Evolutionary conservation across 495 filamentous ascomycete species (phyloP), one percentile per base, ranked within the genome.

Genomic region (Pseudoneurospora amorphoporcata): DNA sequence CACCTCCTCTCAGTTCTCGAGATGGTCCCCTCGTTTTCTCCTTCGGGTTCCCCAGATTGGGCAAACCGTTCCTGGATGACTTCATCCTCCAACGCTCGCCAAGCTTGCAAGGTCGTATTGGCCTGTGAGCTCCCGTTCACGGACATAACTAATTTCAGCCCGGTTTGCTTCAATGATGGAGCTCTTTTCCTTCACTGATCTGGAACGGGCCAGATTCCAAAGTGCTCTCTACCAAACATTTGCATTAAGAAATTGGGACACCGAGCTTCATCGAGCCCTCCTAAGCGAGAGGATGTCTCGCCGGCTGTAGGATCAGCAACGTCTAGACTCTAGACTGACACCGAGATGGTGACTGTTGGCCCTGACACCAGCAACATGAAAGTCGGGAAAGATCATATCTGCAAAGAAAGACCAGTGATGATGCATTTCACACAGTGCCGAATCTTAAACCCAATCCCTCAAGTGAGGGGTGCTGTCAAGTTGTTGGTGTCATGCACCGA

Each of bases 1-100:
- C 53, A 61, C 29, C 53, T 61, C 53, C 53, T 61, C 53, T 61
- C 1, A 5, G 14, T 12, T 65, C 0, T 16, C 23, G 53, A 53
- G 3, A 65, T 37, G 53, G 40, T 70, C 40, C 12, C 39, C 38
- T 32, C 69, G 40, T 35, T 32, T 58, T 17, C 29, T 23, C 29
- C 69, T 32, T 23, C 45, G 70, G 43, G 37, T 68, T 71, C 58
- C 45, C 45, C 42, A 39, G 40, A 65, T 14, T 37, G 45, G 45
- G 70, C 29, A 71, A 71, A 38, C 45, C 70, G 70, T 47, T 4
- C 8, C 3, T 17, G 68, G 47, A 69, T 53, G 70, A 70, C 72
- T 35, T 65, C 53, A 61, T 61, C 53, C 53, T 61, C 29, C 53
- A 17, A 35, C 12, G 8, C 8, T 14, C 29, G 53, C 53, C 53